phyloP scores from a whole-genome alignment of 2,329 filamentous ascomycete species.

The Rasamsonia emersonii region DNA sequence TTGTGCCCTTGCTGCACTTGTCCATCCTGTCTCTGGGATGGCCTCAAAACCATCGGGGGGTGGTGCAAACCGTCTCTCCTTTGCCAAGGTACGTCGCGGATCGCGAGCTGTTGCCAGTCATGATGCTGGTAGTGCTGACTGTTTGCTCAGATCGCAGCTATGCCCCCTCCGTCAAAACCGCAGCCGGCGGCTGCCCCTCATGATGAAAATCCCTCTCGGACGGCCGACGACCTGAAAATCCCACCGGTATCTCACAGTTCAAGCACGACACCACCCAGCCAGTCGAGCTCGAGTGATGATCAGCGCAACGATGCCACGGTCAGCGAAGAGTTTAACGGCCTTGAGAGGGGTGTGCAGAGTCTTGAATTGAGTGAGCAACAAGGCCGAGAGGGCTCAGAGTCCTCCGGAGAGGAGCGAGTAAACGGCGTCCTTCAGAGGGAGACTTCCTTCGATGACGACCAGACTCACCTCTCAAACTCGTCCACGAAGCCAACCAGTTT shows the following conservation, averaged over 20 bases:
- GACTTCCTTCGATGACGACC: conserved; percentile 37
- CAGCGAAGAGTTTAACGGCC: conserved; percentile 7
- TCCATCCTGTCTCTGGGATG: conserved; percentile 18
- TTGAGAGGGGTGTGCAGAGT: conserved; percentile 25
- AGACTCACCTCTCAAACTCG: conserved; percentile 46
- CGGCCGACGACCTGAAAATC: conserved; percentile 12
- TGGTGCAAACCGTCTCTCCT: conserved; percentile 47
- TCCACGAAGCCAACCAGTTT: conserved; percentile 80
- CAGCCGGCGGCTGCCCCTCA: conserved; percentile 17
- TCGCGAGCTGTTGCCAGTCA: conserved; percentile 6
- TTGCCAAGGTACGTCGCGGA: conserved; percentile 58
- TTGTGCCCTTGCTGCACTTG: conserved; percentile 6
- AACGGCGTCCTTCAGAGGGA: conserved; percentile 26
- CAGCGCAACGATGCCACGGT: conserved; percentile 17
- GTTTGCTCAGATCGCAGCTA: conserved; percentile 33
- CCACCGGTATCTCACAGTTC: conserved; percentile 12
- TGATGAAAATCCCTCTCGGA: conserved; percentile 18
- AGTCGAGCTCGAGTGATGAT: conserved; percentile 13
- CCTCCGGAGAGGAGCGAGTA: conserved; percentile 20
- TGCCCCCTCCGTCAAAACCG: conserved; percentile 26
- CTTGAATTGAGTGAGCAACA: conserved; percentile 23
- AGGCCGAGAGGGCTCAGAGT: conserved; percentile 16
- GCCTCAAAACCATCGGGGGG: conserved; percentile 21
- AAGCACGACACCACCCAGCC: conserved; percentile 11
- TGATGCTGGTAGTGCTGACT: conserved; percentile 14